Evolutionary conservation across 1,139 yeast genomes (phyloP), one percentile per base, ranked within the genome.

Genomic region (Pichia cactophila): DNA sequence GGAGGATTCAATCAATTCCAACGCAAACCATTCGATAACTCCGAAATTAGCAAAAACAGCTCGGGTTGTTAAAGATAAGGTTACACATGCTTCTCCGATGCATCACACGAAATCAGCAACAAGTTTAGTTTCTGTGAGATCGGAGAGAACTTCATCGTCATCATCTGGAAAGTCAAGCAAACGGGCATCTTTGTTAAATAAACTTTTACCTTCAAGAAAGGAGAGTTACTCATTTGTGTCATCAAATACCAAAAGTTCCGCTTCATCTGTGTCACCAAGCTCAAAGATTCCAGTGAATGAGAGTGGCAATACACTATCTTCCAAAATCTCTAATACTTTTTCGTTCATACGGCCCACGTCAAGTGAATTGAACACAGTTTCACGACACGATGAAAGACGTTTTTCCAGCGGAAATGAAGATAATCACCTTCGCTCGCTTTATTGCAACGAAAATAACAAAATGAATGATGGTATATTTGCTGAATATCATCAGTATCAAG

Each of bases 151-250:
- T 3, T 31, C 48, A 3, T 44, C 42, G 16, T 38, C 49, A 5
- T 41, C 56, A 1, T 35, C 41, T 10, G 56, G 53, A 35, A 57
- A 55, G 41, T 36, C 49, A 12, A 52, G 59, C 44, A 55, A 57
- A 45, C 52, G 64, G 16, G 48, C 63, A 4, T 53, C 58, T 26
- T 39, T 61, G 9, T 49, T 61, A 29, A 58, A 51, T 42, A 58
- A 54, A 45, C 42, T 63, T 10, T 50, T 62, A 8, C 61, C 64
- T 4, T 54, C 60, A 11, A 54, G 65, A 49, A 54, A 63, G 39
- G 65, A 59, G 17, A 56, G 61, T 39, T 61, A 57, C 33, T 50
- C 59, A 14, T 44, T 49, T 9, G 12, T n/a, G 17, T 7, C 38
- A 7, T 9, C 38, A n/a, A 35, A 35, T 16, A 17, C 20, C 20